A percentile compares a stretch with the other conserved stretches of the same genome.
Conservation (phyloP, 768 basidiomycete genomes). For the Tremella fuciformis region DNA sequence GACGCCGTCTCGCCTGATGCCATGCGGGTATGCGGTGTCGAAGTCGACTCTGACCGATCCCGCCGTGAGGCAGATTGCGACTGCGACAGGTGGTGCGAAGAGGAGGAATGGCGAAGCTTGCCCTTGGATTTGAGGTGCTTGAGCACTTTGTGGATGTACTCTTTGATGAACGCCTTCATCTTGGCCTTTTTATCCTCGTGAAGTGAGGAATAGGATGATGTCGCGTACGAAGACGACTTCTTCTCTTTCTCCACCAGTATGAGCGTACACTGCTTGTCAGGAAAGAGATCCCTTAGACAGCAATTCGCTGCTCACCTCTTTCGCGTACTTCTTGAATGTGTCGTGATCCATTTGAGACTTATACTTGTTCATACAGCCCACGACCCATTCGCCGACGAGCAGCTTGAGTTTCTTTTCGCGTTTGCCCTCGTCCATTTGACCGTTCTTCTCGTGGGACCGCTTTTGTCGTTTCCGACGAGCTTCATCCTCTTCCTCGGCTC, state of each 20-base stretch:
- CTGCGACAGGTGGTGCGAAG: background rate
- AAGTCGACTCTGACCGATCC: too few species aligned
- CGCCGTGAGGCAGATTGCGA: background rate
- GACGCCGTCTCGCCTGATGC: too few species aligned
- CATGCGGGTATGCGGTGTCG: too few species aligned
- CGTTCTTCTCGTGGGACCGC: constrained; percentile 8
- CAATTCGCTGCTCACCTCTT: constrained; percentile 64
- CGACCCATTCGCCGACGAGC: constrained; percentile 83
- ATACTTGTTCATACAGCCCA: constrained; percentile 89
- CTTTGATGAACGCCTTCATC: constrained; percentile 90
- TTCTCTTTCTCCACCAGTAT: constrained; percentile 93
- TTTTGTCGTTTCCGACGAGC: constrained; percentile 31
- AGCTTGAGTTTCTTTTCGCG: constrained; percentile 76
- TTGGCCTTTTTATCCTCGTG: constrained; percentile 82
- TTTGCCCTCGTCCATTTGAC: constrained; percentile 23
- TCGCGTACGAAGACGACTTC: constrained; percentile 71
- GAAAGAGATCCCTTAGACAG: background rate
- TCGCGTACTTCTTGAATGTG: constrained; percentile 88
- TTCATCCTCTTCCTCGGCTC: constrained; percentile 21
- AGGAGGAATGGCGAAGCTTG: constrained; percentile 19
- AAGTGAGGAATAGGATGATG: constrained; percentile 69
- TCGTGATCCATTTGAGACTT: constrained; percentile 68
- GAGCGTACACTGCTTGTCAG: constrained; percentile 65
- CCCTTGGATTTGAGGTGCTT: constrained; percentile 47
- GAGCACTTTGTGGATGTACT: constrained; percentile 75